Conservation (phyloP, 2,329 filamentous ascomycete species). For the Fusarium sp. region DNA sequence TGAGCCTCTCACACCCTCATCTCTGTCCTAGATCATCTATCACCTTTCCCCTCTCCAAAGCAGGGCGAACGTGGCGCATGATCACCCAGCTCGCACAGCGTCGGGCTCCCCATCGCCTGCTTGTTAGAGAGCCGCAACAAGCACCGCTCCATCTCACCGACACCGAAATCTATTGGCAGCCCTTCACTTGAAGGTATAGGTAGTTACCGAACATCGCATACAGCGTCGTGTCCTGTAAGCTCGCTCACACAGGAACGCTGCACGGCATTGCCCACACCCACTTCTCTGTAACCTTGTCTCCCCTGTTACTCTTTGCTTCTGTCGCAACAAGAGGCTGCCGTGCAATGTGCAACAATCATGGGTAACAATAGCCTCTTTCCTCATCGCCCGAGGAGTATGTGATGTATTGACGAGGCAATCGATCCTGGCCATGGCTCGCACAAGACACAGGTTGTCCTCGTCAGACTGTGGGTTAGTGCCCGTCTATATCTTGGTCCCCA, state of each 20-base stretch:
- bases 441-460: conserved; percentile 11
- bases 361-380: conserved; percentile 32
- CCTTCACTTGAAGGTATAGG: conserved; percentile 13
- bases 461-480: conserved; percentile 10
- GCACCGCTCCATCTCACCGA: conserved; percentile 23
- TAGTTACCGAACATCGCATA: conserved; percentile 19
- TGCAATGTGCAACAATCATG: conserved; percentile 40
- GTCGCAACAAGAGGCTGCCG: conserved; percentile 23
- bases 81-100: conserved; percentile 41
- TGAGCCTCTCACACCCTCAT: conserved; percentile 38
- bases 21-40: conserved; percentile 21
- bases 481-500: conserved; percentile 37
- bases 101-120: conserved; percentile 15
- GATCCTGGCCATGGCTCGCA: conserved; percentile 21
- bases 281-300: conserved; percentile 5
- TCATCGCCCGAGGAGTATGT: conserved; percentile 44
- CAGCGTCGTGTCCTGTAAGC: conserved; percentile 33
- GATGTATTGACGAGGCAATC: conserved; percentile 32
- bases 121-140: conserved; percentile 39
- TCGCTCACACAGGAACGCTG: conserved; percentile 25
- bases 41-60: conserved; percentile 34
- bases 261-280: conserved; percentile 30
- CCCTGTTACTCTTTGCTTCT: conserved; percentile 29
- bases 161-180: conserved; percentile 18
- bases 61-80: conserved; percentile 43